Conservation (phyloP, 768 basidiomycete genomes). For the Strobilomyces echinocephalus region DNA sequence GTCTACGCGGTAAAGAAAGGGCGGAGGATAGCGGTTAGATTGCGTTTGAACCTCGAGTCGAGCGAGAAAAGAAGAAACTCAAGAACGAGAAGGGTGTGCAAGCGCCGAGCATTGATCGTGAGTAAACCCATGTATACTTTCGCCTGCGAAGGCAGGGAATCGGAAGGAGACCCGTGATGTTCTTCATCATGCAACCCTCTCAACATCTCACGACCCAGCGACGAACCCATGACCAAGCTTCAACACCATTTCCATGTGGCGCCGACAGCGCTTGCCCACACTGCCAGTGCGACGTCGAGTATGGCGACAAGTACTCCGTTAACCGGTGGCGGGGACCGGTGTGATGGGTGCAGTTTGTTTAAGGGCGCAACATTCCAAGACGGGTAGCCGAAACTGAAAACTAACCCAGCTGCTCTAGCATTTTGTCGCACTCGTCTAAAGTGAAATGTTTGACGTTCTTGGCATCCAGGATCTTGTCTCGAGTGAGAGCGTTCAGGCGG, state of each 20-base stretch:
- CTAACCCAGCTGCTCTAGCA: constrained; percentile 99
- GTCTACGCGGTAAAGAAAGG: constrained; percentile 63
- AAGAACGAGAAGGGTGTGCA: constrained; percentile 28
- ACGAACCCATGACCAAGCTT: constrained; percentile 35
- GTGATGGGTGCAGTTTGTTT: constrained; percentile 42
- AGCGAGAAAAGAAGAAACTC: constrained; percentile 50
- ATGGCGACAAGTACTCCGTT: constrained; percentile 36
- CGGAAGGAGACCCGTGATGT: constrained; percentile 32
- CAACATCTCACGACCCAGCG: constrained; percentile 35
- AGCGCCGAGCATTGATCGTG: constrained; percentile 13
- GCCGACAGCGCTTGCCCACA: constrained; percentile 36
- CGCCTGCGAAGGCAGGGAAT: constrained; percentile 31
- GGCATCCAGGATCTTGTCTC: constrained; percentile 93
- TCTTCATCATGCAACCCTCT: constrained; percentile 32
- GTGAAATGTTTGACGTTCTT: constrained; percentile 99
- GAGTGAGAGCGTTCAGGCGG: constrained; percentile 88
- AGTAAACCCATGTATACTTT: constrained; percentile 15
- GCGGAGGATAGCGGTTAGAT: constrained; percentile 60
- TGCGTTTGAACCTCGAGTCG: constrained; percentile 45
- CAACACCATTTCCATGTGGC: constrained; percentile 36
- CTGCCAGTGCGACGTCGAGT: constrained; percentile 36
- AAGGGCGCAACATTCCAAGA: constrained; percentile 39
- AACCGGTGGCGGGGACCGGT: constrained; percentile 31
- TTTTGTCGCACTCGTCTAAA: constrained; percentile 99
- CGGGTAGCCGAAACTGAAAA: constrained; percentile 72